phyloP scores from a whole-genome alignment of 768 basidiomycete species.

The Omphalotus guepiniiformis region DNA sequence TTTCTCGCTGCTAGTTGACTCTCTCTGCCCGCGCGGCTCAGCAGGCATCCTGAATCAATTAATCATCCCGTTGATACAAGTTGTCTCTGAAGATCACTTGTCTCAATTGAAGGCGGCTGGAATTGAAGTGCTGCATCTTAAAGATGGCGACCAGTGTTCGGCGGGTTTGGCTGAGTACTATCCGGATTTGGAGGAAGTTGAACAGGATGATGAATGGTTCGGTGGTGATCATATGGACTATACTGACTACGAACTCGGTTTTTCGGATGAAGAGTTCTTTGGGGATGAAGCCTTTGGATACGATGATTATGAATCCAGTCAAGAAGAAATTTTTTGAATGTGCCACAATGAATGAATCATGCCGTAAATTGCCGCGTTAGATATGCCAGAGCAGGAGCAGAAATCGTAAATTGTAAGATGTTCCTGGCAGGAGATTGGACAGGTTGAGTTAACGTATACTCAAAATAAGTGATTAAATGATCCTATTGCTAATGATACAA shows the following conservation, averaged over 20 bases:
- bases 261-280: slow-evolving; percentile 13
- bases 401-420: too few relatives aligned
- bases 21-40: too few relatives aligned
- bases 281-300: slow-evolving; percentile 24
- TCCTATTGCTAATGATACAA: too few relatives aligned
- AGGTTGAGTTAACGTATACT: too few relatives aligned
- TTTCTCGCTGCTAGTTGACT: too few relatives aligned
- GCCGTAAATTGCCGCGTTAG: too few relatives aligned
- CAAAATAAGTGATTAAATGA: too few relatives aligned
- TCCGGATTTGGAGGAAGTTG: slow-evolving; percentile 10
- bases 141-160: background rate
- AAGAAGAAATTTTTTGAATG: background rate
- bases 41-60: too few relatives aligned
- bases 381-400: too few relatives aligned
- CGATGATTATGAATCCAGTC: slow-evolving; percentile 5
- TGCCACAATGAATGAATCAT: background rate
- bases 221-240: slow-evolving; percentile 12
- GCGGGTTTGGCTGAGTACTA: background rate
- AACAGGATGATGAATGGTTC: background rate
- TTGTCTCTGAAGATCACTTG: too few relatives aligned
- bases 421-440: too few relatives aligned
- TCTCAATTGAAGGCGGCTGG: background rate
- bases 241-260: slow-evolving; percentile 11
- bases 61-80: too few relatives aligned
- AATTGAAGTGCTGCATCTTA: background rate